phyloP scores from a whole-genome alignment of 1,139 yeast species.

The Debaryomycetaceae sp. region DNA sequence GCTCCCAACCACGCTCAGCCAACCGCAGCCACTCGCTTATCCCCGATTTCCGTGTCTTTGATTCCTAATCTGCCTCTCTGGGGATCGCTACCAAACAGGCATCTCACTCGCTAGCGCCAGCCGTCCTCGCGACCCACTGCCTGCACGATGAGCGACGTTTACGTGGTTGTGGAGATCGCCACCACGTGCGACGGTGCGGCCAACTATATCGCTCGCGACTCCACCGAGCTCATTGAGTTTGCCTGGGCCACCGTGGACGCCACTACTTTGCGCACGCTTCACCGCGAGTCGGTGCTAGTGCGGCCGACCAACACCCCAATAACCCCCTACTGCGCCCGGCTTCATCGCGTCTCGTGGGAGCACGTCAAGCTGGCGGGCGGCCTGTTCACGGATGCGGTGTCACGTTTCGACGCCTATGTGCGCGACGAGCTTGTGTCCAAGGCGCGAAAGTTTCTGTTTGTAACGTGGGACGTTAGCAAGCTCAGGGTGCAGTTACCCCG shows the following conservation, averaged over 20 bases:
- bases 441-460: constrained; percentile 57
- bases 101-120: too few relatives aligned
- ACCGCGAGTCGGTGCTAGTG: constrained; percentile 44
- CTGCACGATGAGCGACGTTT: constrained; percentile 48
- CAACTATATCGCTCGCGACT: constrained; percentile 55
- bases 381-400: constrained; percentile 58
- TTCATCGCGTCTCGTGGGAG: constrained; percentile 60
- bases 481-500: constrained; percentile 73
- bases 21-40: too few relatives aligned
- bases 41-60: too few relatives aligned
- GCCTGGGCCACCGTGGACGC: constrained; percentile 56
- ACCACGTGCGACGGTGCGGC: constrained; percentile 69
- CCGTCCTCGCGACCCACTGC: too few relatives aligned
- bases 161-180: constrained; percentile 58
- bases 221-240: constrained; percentile 62
- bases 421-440: constrained; percentile 39
- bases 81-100: too few relatives aligned
- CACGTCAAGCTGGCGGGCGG: constrained; percentile 50
- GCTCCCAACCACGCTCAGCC: too few relatives aligned
- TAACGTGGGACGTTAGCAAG: constrained; percentile 64
- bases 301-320: constrained; percentile 68
- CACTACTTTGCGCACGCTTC: constrained; percentile 28
- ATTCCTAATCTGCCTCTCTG: too few relatives aligned
- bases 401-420: constrained; percentile 46
- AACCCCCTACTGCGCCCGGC: constrained; percentile 54